phyloP scores from a whole-genome alignment of 345 rosid genomes.

The Linum lewisii region DNA sequence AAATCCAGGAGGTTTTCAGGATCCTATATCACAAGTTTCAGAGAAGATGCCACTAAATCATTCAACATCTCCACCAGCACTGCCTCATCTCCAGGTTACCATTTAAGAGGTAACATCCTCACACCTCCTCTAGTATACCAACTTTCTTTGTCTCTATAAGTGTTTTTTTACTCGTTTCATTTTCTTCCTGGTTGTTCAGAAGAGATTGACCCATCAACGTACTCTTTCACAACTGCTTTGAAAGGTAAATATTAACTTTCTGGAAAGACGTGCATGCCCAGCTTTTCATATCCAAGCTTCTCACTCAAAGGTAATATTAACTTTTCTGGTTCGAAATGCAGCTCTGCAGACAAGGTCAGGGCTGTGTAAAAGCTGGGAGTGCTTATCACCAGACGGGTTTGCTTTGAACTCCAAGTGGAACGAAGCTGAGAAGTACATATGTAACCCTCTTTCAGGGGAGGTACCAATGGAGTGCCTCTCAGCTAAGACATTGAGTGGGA shows the following conservation, averaged over 20 bases:
- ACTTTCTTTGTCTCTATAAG: not conserved
- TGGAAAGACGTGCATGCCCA: too few relatives aligned
- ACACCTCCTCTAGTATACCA: constrained; percentile 6
- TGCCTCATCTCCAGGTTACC: constrained; percentile 88
- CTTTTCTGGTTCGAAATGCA: constrained; percentile 16
- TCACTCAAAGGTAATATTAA: not conserved
- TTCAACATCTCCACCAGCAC: constrained; percentile 75
- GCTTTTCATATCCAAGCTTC: too few relatives aligned
- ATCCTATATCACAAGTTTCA: constrained; percentile 55
- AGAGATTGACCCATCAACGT: constrained; percentile 85
- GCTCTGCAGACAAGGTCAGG: constrained; percentile 74
- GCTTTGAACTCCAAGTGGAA: constrained; percentile 88
- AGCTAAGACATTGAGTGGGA: constrained; percentile 61
- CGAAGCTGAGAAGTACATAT: constrained; percentile 92
- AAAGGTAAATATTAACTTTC: constrained; percentile 36
- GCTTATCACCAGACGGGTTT: constrained; percentile 68
- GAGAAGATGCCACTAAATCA: constrained; percentile 58
- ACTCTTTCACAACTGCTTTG: constrained; percentile 80
- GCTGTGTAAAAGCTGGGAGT: constrained; percentile 40
- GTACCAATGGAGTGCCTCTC: constrained; percentile 97
- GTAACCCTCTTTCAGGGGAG: constrained; percentile 96
- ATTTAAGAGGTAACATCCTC: constrained; percentile 30
- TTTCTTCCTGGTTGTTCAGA: constrained; percentile 53
- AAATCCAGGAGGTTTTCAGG: constrained; percentile 66
- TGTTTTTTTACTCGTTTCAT: constrained; percentile 1